Percentiles rank a stretch among this genome's conserved stretches.
These are phyloP conservation scores for Sporisorium reilianum DNA, from an alignment of 1,284 basidiomycete genomes.

Conservation along the genomic window DNA sequence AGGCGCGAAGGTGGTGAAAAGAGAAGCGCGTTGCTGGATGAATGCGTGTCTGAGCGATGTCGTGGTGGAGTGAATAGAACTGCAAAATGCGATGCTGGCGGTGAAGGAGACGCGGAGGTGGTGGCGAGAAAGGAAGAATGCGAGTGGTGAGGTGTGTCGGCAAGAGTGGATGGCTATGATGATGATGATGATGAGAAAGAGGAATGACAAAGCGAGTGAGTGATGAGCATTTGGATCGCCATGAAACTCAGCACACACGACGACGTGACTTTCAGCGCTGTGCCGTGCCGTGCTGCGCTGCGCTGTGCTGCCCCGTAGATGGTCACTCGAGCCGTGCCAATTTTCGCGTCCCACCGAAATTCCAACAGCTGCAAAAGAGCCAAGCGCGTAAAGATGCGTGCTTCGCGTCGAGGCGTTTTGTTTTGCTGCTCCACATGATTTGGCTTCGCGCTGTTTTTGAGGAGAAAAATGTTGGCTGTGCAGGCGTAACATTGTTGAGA, in stretches of 20 bases:
- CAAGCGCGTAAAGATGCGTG: slow-evolving; percentile 38
- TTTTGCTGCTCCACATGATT: slow-evolving; percentile 34
- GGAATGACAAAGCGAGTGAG: not conserved
- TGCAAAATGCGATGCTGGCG: slow-evolving; percentile 6
- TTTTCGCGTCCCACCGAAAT: slow-evolving; percentile 11
- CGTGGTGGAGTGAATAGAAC: not conserved
- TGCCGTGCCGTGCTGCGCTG: too few relatives aligned
- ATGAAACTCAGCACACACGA: slow-evolving; percentile 16
- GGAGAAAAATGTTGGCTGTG: not conserved
- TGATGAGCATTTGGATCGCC: slow-evolving; percentile 21
- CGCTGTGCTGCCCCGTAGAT: not conserved
- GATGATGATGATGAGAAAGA: slow-evolving; percentile 12
- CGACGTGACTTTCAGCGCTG: slow-evolving; percentile 11
- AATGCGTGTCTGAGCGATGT: not conserved
- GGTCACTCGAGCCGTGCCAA: slow-evolving; percentile 13
- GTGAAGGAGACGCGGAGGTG: not conserved
- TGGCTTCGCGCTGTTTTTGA: not conserved
- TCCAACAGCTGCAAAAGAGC: not conserved
- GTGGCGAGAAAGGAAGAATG: slow-evolving; percentile 1
- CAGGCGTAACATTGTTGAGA: slow-evolving; percentile 3
- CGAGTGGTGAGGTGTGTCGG: not conserved
- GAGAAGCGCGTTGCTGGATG: not conserved
- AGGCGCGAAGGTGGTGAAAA: not conserved
- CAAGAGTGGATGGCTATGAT: not conserved
- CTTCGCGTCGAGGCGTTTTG: slow-evolving; percentile 9